Percentiles rank a stretch among this genome's conserved stretches.
Conservation (phyloP, 371 early-diverging fungal species). For the Globomyces sp. region DNA sequence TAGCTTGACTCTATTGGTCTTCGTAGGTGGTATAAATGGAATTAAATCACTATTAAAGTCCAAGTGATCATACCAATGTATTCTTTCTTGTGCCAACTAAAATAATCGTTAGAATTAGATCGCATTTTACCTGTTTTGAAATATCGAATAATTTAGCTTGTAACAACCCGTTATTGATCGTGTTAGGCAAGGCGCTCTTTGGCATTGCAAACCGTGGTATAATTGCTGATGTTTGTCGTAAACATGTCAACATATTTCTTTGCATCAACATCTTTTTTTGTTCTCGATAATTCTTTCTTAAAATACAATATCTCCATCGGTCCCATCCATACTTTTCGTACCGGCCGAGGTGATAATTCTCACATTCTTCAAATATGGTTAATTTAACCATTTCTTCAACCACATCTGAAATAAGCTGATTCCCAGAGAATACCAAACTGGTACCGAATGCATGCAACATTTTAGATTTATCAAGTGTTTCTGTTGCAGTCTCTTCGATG, state of each 20-base stretch:
- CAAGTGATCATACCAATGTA: constrained; percentile 11
- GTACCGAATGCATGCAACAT: too few species aligned
- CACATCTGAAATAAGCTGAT: too few species aligned
- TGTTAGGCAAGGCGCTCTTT: neutral
- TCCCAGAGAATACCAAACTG: too few species aligned
- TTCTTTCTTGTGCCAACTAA: constrained; percentile 10
- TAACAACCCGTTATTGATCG: neutral
- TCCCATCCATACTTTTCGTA: constrained; percentile 4
- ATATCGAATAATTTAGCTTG: neutral
- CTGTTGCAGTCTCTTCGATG: too few species aligned
- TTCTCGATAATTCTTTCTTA: neutral
- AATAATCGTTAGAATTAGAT: neutral
- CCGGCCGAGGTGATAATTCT: neutral
- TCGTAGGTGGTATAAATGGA: neutral
- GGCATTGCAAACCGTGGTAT: neutral
- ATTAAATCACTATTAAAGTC: constrained; percentile 6
- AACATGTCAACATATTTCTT: constrained; percentile 5
- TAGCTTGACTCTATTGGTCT: neutral
- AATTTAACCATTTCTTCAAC: too few species aligned
- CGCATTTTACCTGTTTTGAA: neutral
- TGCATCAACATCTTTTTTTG: constrained; percentile 7
- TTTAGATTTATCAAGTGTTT: too few species aligned
- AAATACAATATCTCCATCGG: constrained; percentile 2
- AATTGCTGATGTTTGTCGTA: constrained; percentile 14
- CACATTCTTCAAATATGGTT: too few species aligned